Percentiles rank a stretch among this genome's conserved stretches.
These are phyloP conservation scores for Mediolabrus comicus DNA, from an alignment of 108 stramenopile species.

Conservation along the genomic window DNA sequence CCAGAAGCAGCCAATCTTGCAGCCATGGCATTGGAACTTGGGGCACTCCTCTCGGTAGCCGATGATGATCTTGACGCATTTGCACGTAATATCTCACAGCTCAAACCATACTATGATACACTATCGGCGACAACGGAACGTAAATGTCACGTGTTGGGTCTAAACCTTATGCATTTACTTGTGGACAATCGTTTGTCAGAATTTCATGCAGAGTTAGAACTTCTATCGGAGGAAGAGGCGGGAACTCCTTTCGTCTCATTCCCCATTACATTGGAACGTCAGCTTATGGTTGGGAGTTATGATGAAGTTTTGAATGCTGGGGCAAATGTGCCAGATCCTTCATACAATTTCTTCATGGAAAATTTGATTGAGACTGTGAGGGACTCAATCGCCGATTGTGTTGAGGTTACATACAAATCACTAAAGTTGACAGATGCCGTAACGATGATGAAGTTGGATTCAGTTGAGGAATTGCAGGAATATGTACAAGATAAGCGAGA, in stretches of 20 bases:
- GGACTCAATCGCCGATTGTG: constrained; percentile 84
- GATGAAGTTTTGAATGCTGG: constrained; percentile 69
- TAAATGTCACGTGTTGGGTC: constrained; percentile 75
- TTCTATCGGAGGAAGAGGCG: constrained; percentile 73
- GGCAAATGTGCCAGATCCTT: constrained; percentile 65
- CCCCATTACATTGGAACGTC: constrained; percentile 81
- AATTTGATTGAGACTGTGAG: constrained; percentile 77
- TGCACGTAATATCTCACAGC: constrained; percentile 78
- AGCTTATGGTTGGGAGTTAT: constrained; percentile 87
- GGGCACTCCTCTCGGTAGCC: constrained; percentile 75
- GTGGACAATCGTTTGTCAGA: constrained; percentile 88
- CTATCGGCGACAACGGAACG: constrained; percentile 36
- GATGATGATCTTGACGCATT: constrained; percentile 84
- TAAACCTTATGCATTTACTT: constrained; percentile 85
- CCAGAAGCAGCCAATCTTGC: constrained; percentile 42
- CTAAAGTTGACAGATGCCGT: constrained; percentile 72
- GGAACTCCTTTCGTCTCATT: constrained; percentile 65
- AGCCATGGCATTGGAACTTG: constrained; percentile 69
- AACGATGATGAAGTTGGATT: constrained; percentile 78
- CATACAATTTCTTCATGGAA: constrained; percentile 80
- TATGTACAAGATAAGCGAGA: constrained; percentile 78
- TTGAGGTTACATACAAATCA: constrained; percentile 79
- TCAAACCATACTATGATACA: constrained; percentile 68
- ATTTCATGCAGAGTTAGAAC: constrained; percentile 89
- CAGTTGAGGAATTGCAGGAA: constrained; percentile 57